Conservation (phyloP, 2,329 filamentous ascomycete genomes). For the Graphiopsis chlorocephala region DNA sequence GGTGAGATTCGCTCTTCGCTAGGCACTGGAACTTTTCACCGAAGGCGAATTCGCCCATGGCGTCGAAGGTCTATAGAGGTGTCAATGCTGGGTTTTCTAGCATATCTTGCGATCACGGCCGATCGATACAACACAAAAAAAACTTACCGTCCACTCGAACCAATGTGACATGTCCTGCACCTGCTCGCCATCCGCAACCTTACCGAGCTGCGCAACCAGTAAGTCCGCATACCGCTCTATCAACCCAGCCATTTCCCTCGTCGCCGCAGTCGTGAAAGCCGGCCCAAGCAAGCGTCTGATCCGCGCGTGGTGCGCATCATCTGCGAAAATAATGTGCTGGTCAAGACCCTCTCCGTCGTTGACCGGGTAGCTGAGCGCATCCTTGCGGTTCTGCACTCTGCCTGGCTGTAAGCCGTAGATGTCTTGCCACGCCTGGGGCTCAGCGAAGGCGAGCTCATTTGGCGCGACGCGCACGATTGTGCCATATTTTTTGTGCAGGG, state of each 20-base stretch:
- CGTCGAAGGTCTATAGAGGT: conserved; percentile 16
- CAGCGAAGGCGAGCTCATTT: conserved; percentile 47
- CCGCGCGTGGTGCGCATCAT: not conserved
- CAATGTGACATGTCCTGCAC: conserved; percentile 9
- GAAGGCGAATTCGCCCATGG: conserved; percentile 20
- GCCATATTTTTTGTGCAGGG: conserved; percentile 40
- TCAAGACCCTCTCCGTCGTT: conserved; percentile 18
- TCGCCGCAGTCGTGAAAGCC: not conserved
- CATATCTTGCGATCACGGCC: not conserved
- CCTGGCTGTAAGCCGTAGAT: conserved; percentile 37
- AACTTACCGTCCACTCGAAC: conserved; percentile 12
- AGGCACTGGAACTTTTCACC: conserved; percentile 19
- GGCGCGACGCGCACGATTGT: conserved; percentile 47
- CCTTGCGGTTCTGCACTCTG: conserved; percentile 20
- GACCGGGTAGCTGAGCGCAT: conserved; percentile 23
- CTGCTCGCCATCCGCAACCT: not conserved
- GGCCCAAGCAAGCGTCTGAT: conserved; percentile 4
- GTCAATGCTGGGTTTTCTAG: not conserved
- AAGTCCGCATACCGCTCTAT: conserved; percentile 8
- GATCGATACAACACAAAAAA: not conserved
- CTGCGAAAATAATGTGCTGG: conserved; percentile 4
- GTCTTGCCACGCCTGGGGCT: conserved; percentile 42
- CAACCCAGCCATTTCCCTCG: not conserved
- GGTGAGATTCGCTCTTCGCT: conserved; percentile 1
- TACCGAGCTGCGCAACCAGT: not conserved